phyloP scores from a whole-genome alignment of 2,329 filamentous ascomycete species.

The Ophiostoma australiae region DNA sequence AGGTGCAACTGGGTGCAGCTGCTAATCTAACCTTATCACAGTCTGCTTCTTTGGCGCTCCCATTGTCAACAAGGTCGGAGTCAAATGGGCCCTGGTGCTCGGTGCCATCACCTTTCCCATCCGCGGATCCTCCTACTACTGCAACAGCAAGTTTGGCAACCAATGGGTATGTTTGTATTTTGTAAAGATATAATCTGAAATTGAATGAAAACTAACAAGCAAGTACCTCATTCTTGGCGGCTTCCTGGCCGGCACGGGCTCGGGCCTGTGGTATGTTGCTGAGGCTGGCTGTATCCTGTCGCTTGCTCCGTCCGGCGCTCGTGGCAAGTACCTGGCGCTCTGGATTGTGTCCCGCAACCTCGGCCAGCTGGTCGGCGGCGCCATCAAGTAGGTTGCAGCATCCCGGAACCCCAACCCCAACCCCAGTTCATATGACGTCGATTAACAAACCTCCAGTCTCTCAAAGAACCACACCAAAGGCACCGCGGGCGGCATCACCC shows the following conservation, averaged over 20 bases:
- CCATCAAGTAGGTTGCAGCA: background rate
- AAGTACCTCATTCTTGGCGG: slow-evolving; percentile 4
- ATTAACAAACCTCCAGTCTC: background rate
- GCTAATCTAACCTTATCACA: background rate
- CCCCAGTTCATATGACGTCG: background rate
- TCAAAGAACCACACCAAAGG: background rate
- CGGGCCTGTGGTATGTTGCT: slow-evolving; percentile 1
- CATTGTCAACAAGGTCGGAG: background rate
- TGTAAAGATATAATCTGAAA: background rate
- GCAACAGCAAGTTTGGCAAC: slow-evolving; percentile 10
- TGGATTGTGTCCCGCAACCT: background rate
- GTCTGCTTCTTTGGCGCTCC: background rate
- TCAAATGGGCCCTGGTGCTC: background rate
- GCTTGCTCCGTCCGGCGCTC: background rate
- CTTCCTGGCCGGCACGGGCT: background rate
- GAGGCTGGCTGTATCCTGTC: slow-evolving; percentile 2
- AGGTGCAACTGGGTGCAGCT: too few relatives aligned
- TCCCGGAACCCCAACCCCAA: background rate
- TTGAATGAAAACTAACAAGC: background rate
- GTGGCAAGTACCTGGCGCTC: slow-evolving; percentile 5
- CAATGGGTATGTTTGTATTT: background rate
- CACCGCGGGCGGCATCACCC: background rate
- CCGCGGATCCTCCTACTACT: background rate
- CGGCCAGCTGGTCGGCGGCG: slow-evolving; percentile 7
- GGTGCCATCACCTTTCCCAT: slow-evolving; percentile 3